Evolutionary conservation across 768 basidiomycete genomes (phyloP), one percentile per base, ranked within the genome.

Genomic region (Lactifluus hygrophoroides): DNA sequence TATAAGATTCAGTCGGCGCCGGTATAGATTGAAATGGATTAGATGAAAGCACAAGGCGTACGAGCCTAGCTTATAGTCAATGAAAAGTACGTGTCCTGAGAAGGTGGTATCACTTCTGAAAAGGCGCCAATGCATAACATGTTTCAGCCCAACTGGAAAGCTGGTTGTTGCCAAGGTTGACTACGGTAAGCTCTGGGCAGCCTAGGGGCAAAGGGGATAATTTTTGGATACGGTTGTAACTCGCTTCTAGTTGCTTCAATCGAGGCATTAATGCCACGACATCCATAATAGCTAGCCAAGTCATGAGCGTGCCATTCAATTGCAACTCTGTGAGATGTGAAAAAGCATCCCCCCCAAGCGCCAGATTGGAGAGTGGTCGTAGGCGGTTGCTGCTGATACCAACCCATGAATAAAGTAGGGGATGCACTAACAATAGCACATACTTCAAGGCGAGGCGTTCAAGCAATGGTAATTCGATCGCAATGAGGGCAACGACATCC

Each of bases 381-480:
- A 94, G 72, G 44, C 90, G 83, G 65, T 87, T 90, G 23, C 80
- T 57, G 49, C 57, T 67, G 47, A 50, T 58, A 56, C 44, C 54
- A 66, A 58, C 65, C 54, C 56, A 58, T 43, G 40, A 54, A 54
- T 54, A 53, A 56, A 42, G 43, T 44, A 57, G 46, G 47, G 44
- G 56, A 56, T 17, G 61, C 46, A 54, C 23, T 19, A 68, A 52
- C 43, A 37, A 28, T 32, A 56, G 38, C 5, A 72, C 87, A 69
- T 63, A 96, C 94, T 93, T 95, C 64, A 97, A 71, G 28, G 82
- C 75, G 37, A 98, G 75, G 42, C 80, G 76, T 57, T 82, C 76
- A 11, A 97, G 77, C 5, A 66, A 66, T 10, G 79, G 81, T 3
- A 97, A 73, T 65, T 85, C 84, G 11, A 66, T 65, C 11, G 79